A percentile compares a stretch with the other conserved stretches of the same genome.
phyloP scores from a whole-genome alignment of 1,139 yeast genomes.

The Candida sp. region DNA sequence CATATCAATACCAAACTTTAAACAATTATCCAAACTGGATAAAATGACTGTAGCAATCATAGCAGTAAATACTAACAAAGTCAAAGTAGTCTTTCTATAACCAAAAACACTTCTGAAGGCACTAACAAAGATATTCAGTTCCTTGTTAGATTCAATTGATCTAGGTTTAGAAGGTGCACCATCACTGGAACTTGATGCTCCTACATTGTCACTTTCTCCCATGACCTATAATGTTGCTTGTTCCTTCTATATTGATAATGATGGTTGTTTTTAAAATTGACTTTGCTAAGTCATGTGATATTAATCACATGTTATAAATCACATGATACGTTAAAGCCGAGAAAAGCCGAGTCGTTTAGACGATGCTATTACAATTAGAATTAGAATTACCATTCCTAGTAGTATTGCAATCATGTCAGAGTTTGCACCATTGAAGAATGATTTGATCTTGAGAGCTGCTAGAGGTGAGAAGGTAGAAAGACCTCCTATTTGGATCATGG shows the following conservation, averaged over 20 bases:
- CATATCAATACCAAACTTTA: constrained; percentile 34
- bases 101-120: constrained; percentile 43
- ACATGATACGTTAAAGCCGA: too few species aligned
- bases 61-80: constrained; percentile 45
- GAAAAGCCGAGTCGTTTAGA: neutral
- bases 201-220: neutral
- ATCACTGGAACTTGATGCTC: neutral
- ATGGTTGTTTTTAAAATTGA: too few species aligned
- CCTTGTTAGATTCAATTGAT: neutral
- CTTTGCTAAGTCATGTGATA: too few species aligned
- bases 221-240: neutral
- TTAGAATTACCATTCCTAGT: too few species aligned
- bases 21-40: constrained; percentile 29
- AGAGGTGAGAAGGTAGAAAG: constrained; percentile 79
- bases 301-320: too few species aligned
- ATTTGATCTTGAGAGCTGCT: constrained; percentile 88
- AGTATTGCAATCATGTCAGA: constrained; percentile 18
- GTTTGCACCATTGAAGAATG: constrained; percentile 80
- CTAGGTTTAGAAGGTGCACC: neutral
- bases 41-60: constrained; percentile 29
- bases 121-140: constrained; percentile 25
- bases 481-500: constrained; percentile 99
- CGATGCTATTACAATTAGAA: neutral
- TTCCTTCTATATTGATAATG: too few species aligned
- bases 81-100: constrained; percentile 58